A percentile compares a stretch with the other conserved stretches of the same genome.
Conservation (phyloP, 306 rosid genomes). For the Pachyrhizus erosus region DNA sequence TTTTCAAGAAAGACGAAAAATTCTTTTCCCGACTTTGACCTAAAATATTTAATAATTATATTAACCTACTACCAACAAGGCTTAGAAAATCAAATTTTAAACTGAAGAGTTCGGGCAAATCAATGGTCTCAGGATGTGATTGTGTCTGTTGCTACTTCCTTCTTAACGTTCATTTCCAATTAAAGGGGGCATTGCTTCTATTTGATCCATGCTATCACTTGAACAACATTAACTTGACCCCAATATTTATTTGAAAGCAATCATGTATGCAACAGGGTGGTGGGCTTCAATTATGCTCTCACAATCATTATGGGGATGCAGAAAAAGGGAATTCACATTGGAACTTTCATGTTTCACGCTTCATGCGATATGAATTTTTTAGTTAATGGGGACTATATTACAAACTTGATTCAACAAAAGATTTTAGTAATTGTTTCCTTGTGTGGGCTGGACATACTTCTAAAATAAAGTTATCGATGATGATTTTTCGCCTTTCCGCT, state of each 20-base stretch:
- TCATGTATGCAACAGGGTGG: slow-evolving; percentile 35
- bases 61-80: not conserved
- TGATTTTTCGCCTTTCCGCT: not conserved
- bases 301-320: slow-evolving; percentile 41
- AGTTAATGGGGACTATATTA: not conserved
- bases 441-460: not conserved
- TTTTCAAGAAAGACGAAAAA: no score
- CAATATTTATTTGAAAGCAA: slow-evolving; percentile 19
- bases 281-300: slow-evolving; percentile 19
- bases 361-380: not conserved
- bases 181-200: slow-evolving; percentile 18
- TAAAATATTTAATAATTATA: not conserved
- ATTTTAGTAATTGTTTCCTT: not conserved
- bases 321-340: slow-evolving; percentile 28
- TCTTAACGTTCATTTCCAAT: not conserved
- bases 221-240: not conserved
- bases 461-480: not conserved
- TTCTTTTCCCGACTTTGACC: not conserved
- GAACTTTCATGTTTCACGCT: slow-evolving; percentile 33
- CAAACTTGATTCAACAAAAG: not conserved
- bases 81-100: not conserved
- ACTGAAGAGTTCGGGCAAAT: not conserved
- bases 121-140: no score
- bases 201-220: not conserved
- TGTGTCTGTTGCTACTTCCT: no score